Evolutionary conservation across 2,329 filamentous ascomycete genomes (phyloP).

Genomic region (Diplodia mutila): DNA sequence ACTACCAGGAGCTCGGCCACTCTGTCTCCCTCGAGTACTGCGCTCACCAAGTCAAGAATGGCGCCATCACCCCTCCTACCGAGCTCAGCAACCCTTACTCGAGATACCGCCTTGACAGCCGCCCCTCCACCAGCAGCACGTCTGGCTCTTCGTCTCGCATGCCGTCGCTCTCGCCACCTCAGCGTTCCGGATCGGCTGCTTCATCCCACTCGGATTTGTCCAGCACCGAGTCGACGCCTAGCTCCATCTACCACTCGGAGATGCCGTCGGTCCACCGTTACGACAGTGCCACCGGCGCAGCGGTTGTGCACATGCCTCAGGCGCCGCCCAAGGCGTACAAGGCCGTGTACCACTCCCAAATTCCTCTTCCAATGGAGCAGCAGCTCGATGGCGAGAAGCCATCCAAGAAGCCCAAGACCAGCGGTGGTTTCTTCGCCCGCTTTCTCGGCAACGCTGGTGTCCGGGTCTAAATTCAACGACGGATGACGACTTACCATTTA

Average conservation of each 20-base stretch:
- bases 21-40: constrained; percentile 34
- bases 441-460: constrained; percentile 22
- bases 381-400: constrained; percentile 42
- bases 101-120: constrained; percentile 39
- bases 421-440: constrained; percentile 27
- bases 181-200: constrained; percentile 39
- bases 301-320: constrained; percentile 49
- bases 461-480: not conserved
- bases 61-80: constrained; percentile 37
- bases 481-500: not conserved
- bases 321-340: constrained; percentile 35
- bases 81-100: constrained; percentile 41
- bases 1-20: constrained; percentile 16
- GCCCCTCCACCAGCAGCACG: constrained; percentile 36
- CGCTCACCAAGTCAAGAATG: constrained; percentile 46
- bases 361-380: constrained; percentile 31
- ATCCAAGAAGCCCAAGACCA: constrained; percentile 45
- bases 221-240: constrained; percentile 36
- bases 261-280: constrained; percentile 42
- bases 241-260: constrained; percentile 39
- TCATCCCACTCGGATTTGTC: constrained; percentile 32
- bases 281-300: constrained; percentile 47
- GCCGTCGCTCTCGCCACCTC: constrained; percentile 54
- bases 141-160: constrained; percentile 50
- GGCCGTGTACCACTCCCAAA: constrained; percentile 10